Evolutionary conservation across 371 early-diverging fungal species (phyloP), one percentile per base, ranked within the genome.

Genomic region (Funneliformis caledonium): DNA sequence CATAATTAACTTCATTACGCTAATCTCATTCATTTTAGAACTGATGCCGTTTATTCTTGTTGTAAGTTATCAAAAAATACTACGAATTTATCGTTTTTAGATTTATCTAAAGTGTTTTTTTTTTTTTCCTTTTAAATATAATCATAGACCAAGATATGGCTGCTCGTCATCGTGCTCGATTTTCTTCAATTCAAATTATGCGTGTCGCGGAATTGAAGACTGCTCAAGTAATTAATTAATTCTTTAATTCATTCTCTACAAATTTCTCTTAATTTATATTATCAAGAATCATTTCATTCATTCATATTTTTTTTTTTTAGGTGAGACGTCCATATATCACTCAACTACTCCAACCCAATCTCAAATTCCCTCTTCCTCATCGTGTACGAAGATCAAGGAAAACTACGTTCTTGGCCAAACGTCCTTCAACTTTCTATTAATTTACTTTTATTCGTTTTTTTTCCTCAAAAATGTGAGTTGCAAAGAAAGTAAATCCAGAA

Each of bases 321-420:
- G 80, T 98, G 81, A 95, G 96, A 85, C 97, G 99, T 87, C 96
- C 97, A 50, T 97, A 98, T 94, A 97, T 98, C 91, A 93, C 91
- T 89, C 99, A 99, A 91, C 88, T 98, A 86, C 86, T 97, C 87
- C 85, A 87, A 76, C 93, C 95, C 85, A 92, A 91, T 82, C 94
- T 99, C 89, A 91, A 91, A 90, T 99, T 99, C 97, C 99, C 99
- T 83, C 92, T 99, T 84, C 97, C 99, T 86, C 99, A 98, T 92
- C 96, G 97, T 87, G 91, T 95, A 89, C 94, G 95, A 86, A 89
- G 93, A 73, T 89, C 92, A 87, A 88, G 86, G 81, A 91, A 91
- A 90, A 82, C 85, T 82, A 88, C 87, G 83, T 96, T 95, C 92
- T 88, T 94, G 88, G 97, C 94, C 87, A 89, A 92, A 89, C 94